Conservation (phyloP, 2,329 filamentous ascomycete genomes). For the Alternaria sp. region DNA sequence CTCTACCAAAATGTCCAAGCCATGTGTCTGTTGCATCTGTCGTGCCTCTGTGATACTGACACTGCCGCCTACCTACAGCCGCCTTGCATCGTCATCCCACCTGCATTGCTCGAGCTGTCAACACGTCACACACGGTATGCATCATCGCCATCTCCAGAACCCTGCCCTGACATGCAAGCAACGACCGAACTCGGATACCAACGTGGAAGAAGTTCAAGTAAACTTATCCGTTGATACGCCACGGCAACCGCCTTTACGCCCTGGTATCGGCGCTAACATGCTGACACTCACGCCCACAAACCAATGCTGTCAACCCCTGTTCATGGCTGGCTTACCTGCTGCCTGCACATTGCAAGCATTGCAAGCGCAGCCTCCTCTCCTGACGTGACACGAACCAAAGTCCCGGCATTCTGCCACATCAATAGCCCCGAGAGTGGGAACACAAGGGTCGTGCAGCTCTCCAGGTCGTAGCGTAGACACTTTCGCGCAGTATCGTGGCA, state of each 20-base stretch:
- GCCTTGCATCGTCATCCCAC: constrained; percentile 12
- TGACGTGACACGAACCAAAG: constrained; percentile 13
- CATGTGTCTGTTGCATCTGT: background rate
- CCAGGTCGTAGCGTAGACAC: background rate
- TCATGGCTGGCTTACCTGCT: constrained; percentile 8
- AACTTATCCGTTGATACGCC: constrained; percentile 1
- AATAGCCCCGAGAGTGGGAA: constrained; percentile 2
- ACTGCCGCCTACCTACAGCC: background rate
- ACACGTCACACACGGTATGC: background rate
- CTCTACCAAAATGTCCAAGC: background rate
- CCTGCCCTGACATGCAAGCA: background rate
- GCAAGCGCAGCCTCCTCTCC: constrained; percentile 5
- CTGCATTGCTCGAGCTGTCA: constrained; percentile 8
- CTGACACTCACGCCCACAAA: background rate
- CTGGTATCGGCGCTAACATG: background rate
- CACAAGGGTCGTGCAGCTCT: constrained; percentile 6
- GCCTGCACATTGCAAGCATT: background rate
- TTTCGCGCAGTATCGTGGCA: constrained; percentile 11
- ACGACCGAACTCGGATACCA: background rate
- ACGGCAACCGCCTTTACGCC: constrained; percentile 3
- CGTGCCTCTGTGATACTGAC: background rate
- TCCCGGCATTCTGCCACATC: constrained; percentile 4
- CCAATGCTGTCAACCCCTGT: background rate
- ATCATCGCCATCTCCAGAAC: background rate
- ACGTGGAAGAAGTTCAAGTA: constrained; percentile 4